Evolutionary conservation across 306 rosid species (phyloP).

Genomic region (Urtica urens): DNA sequence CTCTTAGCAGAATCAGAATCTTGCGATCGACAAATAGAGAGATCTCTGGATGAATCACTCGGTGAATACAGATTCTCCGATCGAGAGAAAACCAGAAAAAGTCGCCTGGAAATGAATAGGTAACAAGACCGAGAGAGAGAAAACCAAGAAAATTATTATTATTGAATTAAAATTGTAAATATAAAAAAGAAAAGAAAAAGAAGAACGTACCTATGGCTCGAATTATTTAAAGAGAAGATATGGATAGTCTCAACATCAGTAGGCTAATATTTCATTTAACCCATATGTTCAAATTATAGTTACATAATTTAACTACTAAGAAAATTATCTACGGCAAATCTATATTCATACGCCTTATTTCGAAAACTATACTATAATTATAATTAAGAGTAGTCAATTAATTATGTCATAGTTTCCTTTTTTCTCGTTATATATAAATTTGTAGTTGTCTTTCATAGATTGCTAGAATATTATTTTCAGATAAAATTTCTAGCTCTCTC

Average conservation of each 20-base stretch:
- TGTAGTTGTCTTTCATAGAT: too few species aligned
- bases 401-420: too few species aligned
- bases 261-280: too few species aligned
- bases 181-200: slow-evolving; percentile 1
- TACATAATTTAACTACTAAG: too few species aligned
- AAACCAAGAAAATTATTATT: slow-evolving; percentile 1
- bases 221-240: slow-evolving; percentile 47
- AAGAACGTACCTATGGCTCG: slow-evolving; percentile 17
- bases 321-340: too few species aligned
- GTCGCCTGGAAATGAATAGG: slow-evolving; percentile 30
- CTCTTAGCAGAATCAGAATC: slow-evolving; percentile 6
- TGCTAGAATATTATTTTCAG: too few species aligned
- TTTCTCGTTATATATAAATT: too few species aligned
- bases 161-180: neutral
- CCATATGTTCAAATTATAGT: too few species aligned
- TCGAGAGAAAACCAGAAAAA: slow-evolving; percentile 6
- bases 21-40: slow-evolving; percentile 3
- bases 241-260: slow-evolving; percentile 36
- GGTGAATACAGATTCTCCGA: slow-evolving; percentile 22
- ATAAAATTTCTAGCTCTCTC: too few species aligned
- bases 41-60: slow-evolving; percentile 26
- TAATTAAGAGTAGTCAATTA: too few species aligned
- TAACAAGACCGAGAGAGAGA: neutral
- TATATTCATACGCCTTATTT: too few species aligned
- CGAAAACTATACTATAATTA: too few species aligned